Conservation (phyloP, 2,329 filamentous ascomycete species). For the Xylariaceae sp. region DNA sequence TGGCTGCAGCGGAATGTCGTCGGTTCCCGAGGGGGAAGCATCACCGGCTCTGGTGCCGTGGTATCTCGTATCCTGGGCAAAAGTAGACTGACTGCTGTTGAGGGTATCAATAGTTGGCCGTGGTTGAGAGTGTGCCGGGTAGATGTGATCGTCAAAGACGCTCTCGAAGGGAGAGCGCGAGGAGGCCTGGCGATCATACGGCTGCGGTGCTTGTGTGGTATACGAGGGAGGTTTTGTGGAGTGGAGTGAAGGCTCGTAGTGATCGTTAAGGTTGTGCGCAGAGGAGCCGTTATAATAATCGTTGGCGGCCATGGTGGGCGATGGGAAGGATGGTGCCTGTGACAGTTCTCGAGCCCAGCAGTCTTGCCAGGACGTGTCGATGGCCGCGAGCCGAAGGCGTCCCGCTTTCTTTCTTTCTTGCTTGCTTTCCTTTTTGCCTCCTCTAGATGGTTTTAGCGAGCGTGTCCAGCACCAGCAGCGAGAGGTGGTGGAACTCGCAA, state of each 20-base stretch:
- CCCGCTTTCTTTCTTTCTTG: no score
- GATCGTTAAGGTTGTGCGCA: conserved; percentile 28
- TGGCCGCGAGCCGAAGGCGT: no score
- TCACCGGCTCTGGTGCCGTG: conserved; percentile 37
- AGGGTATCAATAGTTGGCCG: conserved; percentile 21
- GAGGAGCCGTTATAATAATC: conserved; percentile 54
- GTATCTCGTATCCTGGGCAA: conserved; percentile 51
- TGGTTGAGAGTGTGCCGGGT: conserved; percentile 38
- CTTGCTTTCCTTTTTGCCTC: no score
- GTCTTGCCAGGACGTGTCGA: no score
- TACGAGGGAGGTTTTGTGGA: conserved; percentile 39
- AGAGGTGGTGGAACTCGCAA: no score
- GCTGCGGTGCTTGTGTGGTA: conserved; percentile 24
- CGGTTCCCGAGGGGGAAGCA: conserved; percentile 33
- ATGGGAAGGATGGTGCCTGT: not conserved
- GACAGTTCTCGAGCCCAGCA: no score
- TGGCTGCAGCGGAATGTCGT: conserved; percentile 52
- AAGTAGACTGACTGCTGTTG: conserved; percentile 30
- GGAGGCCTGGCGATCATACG: conserved; percentile 21
- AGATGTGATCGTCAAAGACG: conserved; percentile 61
- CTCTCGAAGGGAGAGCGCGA: conserved; percentile 53
- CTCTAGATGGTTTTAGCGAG: no score
- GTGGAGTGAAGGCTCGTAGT: conserved; percentile 33
- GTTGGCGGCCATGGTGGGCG: conserved; percentile 49
- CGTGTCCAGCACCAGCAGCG: no score